Evolutionary conservation across 1,284 basidiomycete genomes (phyloP), one percentile per base, ranked within the genome.

Genomic region (Heterobasidion parviporum): DNA sequence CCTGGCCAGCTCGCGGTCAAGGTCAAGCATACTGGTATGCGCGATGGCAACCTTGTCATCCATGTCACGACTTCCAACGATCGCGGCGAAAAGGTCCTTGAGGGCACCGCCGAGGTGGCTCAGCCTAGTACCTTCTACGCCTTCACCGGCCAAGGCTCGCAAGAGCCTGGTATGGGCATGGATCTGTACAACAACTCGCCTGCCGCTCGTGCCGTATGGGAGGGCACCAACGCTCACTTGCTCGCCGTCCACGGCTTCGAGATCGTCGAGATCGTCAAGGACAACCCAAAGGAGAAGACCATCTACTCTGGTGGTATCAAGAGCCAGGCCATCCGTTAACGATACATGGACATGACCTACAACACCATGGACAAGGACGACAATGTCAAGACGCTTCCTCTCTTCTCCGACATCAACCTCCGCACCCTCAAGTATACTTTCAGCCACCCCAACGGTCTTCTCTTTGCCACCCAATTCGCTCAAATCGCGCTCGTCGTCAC

Each of bases 81-180:
- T 61, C 78, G 80, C 34, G 92, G 89, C 56, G 92, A 95, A 68
- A 97, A 92, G 73, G 94, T 98, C 56, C 78, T 98, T 48, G 87
- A 92, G 61, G 96, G 96, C 46, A 83, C 89, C 20, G 92, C 96
- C 2, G 94, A 98, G 71, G 93, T 98, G 60, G 86, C 86, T 14
- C 96, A 98, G 72, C 86, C 93, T 2, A 84, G 86, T 14, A 97
- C 95, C 15, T 92, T 92, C 52, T 98, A 98, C 66, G 94, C 97
- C 67, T 98, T 98, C 80, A 99, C 96, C 54, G 96, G 96, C 52
- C 96, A 99, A 71, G 96, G 96, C 56, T 98, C 94, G 26, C 97
- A 99, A 72, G 96, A 99, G 72, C 87, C 89, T 51, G 94, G 95
- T 43, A 99, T 99, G 96, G 96, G 97, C 45, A 98, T 99, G 95